Conservation (phyloP, 2,329 filamentous ascomycete species). For the Emydomyces testavorans region DNA sequence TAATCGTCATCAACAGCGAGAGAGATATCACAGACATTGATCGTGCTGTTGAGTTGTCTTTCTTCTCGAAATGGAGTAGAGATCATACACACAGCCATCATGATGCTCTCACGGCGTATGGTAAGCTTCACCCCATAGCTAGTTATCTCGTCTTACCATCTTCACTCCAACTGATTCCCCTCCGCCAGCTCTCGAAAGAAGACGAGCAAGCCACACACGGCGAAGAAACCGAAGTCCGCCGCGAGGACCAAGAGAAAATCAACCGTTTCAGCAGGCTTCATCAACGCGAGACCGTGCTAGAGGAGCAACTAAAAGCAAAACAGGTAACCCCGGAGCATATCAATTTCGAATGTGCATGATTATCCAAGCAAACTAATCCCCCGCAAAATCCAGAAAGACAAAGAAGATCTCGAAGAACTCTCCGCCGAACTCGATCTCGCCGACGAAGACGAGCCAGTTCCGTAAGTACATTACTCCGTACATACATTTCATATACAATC, state of each 20-base stretch:
- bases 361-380: background rate
- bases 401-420: constrained; percentile 92
- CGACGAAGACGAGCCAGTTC: constrained; percentile 87
- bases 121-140: constrained; percentile 29
- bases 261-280: constrained; percentile 94
- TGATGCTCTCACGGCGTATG: constrained; percentile 51
- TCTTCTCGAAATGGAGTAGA: no score
- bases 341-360: no score
- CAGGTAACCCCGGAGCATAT: constrained; percentile 52
- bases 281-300: constrained; percentile 65
- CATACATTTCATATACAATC: background rate
- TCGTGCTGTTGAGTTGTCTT: background rate
- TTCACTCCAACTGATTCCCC: background rate
- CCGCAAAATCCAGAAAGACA: constrained; percentile 63
- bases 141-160: background rate
- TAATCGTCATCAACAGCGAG: constrained; percentile 3
- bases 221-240: constrained; percentile 84
- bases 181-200: constrained; percentile 76
- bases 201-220: constrained; percentile 63
- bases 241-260: constrained; percentile 98
- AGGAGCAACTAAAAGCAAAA: constrained; percentile 71
- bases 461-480: no score
- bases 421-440: constrained; percentile 83
- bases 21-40: no score
- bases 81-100: constrained; percentile 11